Percentiles rank a stretch among this genome's conserved stretches.
These are phyloP conservation scores for Geotrichum bryndzae DNA, from an alignment of 1,139 yeast genomes.

Conservation along the genomic window DNA sequence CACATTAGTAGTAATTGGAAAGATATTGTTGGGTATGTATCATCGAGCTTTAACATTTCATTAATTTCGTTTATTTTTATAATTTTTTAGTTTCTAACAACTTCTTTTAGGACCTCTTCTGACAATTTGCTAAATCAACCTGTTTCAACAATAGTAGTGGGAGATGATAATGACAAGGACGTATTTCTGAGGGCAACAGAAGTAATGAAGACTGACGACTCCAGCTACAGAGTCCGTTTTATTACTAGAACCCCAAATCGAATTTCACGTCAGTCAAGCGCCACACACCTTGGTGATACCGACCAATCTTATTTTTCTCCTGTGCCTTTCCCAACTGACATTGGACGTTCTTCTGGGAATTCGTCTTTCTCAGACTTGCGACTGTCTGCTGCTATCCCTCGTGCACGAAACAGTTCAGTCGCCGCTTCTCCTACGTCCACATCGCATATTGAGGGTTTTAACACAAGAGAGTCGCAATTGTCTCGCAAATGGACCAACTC, in stretches of 20 bases:
- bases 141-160: constrained; percentile 60
- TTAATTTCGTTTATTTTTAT: neutral
- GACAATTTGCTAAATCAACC: constrained; percentile 53
- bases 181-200: constrained; percentile 68
- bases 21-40: constrained; percentile 44
- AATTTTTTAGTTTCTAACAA: neutral
- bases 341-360: constrained; percentile 13
- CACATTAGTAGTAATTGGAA: constrained; percentile 78
- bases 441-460: neutral
- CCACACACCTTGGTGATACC: neutral
- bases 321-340: constrained; percentile 45
- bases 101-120: constrained; percentile 48
- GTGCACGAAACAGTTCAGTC: neutral
- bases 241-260: constrained; percentile 25
- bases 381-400: neutral
- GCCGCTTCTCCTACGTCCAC: constrained; percentile 5
- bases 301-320: neutral
- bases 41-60: neutral
- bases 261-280: neutral
- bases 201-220: constrained; percentile 67
- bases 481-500: neutral
- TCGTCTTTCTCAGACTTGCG: constrained; percentile 10
- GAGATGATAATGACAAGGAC: constrained; percentile 56
- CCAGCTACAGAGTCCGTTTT: constrained; percentile 71
- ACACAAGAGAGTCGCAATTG: neutral